phyloP scores from a whole-genome alignment of 75 land plant genomes.

The Ceratopteris richardii region DNA sequence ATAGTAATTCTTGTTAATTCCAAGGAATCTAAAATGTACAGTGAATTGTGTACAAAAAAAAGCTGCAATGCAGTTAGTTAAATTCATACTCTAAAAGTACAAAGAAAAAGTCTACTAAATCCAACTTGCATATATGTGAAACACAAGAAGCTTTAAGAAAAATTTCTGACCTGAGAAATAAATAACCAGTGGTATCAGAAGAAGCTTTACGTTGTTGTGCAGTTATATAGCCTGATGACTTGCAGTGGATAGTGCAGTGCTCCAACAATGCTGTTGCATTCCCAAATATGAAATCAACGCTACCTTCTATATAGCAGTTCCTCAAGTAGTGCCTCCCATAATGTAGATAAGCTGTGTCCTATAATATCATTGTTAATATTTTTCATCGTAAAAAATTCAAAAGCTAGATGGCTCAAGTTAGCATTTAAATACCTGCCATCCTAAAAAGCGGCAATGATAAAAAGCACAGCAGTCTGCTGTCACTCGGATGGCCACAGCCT shows the following conservation, averaged over 20 bases:
- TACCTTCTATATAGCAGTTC: slow-evolving; percentile 26
- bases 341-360: slow-evolving; percentile 28
- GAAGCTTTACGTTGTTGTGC: slow-evolving; percentile 14
- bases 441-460: slow-evolving; percentile 8
- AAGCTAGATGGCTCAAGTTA: neutral
- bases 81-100: no score
- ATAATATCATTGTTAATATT: neutral
- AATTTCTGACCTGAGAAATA: slow-evolving; percentile 15
- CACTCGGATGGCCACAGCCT: slow-evolving; percentile 12
- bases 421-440: slow-evolving; percentile 1
- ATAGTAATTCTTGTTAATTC: no score
- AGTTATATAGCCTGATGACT: slow-evolving; percentile 16
- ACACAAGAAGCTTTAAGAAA: no score
- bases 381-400: neutral
- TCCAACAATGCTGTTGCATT: slow-evolving; percentile 26
- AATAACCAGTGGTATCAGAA: slow-evolving; percentile 15
- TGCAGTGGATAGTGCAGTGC: slow-evolving; percentile 28
- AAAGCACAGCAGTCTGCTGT: slow-evolving; percentile 12
- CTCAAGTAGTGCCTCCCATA: slow-evolving; percentile 21
- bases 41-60: no score
- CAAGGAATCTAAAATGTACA: no score
- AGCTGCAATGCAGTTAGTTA: no score
- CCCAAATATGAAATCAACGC: slow-evolving; percentile 27
- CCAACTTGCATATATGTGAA: no score
- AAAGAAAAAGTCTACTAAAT: no score